Percentiles rank a stretch among this genome's conserved stretches.
phyloP scores from a whole-genome alignment of 163 green algal species.

The Scenedesmus sp. region DNA sequence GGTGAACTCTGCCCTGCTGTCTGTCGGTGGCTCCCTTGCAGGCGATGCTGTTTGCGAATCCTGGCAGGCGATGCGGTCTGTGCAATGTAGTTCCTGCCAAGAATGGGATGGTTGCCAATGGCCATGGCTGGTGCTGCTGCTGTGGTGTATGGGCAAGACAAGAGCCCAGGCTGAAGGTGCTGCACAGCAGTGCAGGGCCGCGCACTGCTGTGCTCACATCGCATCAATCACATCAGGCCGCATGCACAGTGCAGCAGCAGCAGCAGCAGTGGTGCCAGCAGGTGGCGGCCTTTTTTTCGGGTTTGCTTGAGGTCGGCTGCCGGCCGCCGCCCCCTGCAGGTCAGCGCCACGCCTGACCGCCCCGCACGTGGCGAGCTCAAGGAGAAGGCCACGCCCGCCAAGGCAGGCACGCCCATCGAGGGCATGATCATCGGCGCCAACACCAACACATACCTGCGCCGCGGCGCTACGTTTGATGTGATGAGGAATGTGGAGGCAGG shows the following conservation, averaged over 20 bases:
- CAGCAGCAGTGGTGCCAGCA: too few species aligned
- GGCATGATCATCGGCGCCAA: constrained; percentile 68
- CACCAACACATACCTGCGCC: constrained; percentile 87
- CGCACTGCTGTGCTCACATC: too few species aligned
- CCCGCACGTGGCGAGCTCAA: constrained; percentile 44
- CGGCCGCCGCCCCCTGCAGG: not conserved
- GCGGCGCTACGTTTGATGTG: constrained; percentile 87
- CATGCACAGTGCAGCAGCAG: too few species aligned
- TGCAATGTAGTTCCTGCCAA: not conserved
- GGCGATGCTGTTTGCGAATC: too few species aligned
- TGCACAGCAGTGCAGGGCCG: too few species aligned
- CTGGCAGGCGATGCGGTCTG: not conserved
- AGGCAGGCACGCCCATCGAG: constrained; percentile 55
- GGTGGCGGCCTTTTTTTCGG: too few species aligned
- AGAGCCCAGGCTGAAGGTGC: too few species aligned
- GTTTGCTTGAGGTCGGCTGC: not conserved
- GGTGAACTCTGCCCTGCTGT: not conserved
- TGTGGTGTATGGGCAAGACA: too few species aligned
- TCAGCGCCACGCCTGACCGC: constrained; percentile 30
- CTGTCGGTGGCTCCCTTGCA: too few species aligned
- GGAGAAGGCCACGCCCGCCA: constrained; percentile 45
- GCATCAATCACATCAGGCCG: too few species aligned
- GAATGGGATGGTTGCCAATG: not conserved
- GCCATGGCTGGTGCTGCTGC: not conserved
- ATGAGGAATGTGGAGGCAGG: constrained; percentile 89